Evolutionary conservation across 1,284 basidiomycete species (phyloP), one percentile per base, ranked within the genome.

Genomic region (Somion occarium): DNA sequence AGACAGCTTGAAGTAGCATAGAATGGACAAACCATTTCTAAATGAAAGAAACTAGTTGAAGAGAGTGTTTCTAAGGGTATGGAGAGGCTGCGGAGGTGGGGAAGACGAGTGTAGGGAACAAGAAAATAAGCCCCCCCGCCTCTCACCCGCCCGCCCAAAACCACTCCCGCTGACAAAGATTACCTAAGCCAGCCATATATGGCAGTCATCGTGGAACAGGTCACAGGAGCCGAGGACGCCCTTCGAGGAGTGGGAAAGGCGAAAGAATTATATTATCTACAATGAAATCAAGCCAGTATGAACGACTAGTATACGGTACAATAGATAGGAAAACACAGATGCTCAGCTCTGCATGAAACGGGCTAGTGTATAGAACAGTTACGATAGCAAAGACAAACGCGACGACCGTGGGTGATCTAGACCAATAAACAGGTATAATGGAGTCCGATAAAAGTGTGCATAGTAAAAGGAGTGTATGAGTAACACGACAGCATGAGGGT

Each of bases 11-110:
- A 25, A 3, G 9, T 23, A 3, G 30, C 27, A 24, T 38, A 20
- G 12, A 39, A 37, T 3, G 2, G 3, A 30, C 61, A 25, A 41
- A 72, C 72, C 71, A 72, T 73, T 26, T 46, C 25, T 46, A 26
- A 27, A 46, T 25, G 44, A 34, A 30, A 12, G 25, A n/a, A n/a
- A 24, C 12, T 23, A 22, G 11, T 5, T 24, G 25, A 44, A 26
- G 22, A 22, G 39, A 42, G 39, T 45, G 38, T 52, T 38, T 44
- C 27, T 41, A 23, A 39, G 38, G 4, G 9, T 18, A 37, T 38
- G 46, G 37, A 38, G 26, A 51, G 27, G 44, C 11, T 37, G 22
- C 26, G 23, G 34, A 54, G 49, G 18, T 11, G n/a, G 34, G 44
- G 38, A 38, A 44, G 49, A n/a, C 20, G 34, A 37, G 43, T 27